These are phyloP conservation scores for Beauveria sp. DNA, from an alignment of 2,329 filamentous ascomycete genomes.

Conservation along the genomic window DNA sequence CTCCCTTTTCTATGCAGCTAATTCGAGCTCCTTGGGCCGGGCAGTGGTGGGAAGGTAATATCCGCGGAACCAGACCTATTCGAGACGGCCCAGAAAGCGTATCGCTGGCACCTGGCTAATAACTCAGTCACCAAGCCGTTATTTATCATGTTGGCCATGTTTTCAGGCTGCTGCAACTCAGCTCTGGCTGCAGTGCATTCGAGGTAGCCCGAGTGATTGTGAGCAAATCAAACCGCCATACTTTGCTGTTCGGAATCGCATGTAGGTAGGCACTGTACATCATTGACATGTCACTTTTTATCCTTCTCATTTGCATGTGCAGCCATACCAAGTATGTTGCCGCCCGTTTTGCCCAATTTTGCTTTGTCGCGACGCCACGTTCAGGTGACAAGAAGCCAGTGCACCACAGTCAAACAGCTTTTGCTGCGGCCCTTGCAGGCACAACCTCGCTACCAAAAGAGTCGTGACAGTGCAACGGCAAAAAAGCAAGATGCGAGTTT, in stretches of 20 bases:
- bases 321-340: neutral
- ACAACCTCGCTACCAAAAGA: neutral
- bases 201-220: neutral
- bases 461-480: neutral
- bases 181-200: no score
- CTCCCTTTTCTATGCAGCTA: neutral
- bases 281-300: conserved; percentile 5
- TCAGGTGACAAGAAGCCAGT: neutral
- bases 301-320: neutral
- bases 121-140: no score
- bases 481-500: neutral
- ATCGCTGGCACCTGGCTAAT: no score
- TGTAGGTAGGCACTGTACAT: neutral
- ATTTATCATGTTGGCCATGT: no score
- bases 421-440: neutral
- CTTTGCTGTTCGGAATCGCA: neutral
- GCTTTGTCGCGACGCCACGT: conserved; percentile 1
- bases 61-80: no score
- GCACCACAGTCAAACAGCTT: neutral
- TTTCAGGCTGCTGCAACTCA: no score
- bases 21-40: neutral
- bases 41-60: neutral
- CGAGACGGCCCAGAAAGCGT: no score
- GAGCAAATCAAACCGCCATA: neutral
- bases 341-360: neutral